Evolutionary conservation across 2,329 filamentous ascomycete genomes (phyloP).

Genomic region (Botrytis paeoniae): DNA sequence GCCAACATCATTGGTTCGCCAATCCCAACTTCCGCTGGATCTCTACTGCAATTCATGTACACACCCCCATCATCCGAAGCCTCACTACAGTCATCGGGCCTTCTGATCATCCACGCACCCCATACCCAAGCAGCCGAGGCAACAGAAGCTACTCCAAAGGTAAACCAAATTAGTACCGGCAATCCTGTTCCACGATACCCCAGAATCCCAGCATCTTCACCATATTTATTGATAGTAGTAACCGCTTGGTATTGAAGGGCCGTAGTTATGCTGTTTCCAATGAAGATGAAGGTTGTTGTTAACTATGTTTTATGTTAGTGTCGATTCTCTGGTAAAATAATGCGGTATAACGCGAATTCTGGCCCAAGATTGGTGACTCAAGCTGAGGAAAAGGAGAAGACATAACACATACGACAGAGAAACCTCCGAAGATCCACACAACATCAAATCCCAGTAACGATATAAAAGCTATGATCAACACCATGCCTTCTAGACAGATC

Average conservation of each 20-base stretch:
- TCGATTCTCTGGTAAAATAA: neutral
- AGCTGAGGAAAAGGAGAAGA: neutral
- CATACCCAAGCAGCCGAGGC: neutral
- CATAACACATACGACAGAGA: neutral
- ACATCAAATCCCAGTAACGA: neutral
- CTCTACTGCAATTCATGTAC: neutral
- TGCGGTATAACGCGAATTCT: neutral
- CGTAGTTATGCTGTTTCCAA: neutral
- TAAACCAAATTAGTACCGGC: constrained; percentile 2
- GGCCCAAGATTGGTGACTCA: neutral
- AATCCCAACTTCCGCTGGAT: too few species aligned
- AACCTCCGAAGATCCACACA: neutral
- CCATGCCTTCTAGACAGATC: neutral
- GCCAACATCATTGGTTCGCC: neutral
- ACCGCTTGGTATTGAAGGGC: neutral
- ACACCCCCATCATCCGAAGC: neutral
- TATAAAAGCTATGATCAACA: neutral
- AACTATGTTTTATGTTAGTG: neutral
- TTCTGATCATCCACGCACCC: neutral
- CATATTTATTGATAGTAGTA: neutral
- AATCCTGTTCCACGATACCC: neutral
- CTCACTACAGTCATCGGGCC: neutral
- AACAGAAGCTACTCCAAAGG: constrained; percentile 6
- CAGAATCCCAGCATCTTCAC: neutral
- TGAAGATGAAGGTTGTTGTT: neutral